Evolutionary conservation across 306 rosid genomes (phyloP), one percentile per base, ranked within the genome.

Genomic region (Lotus japonicus): DNA sequence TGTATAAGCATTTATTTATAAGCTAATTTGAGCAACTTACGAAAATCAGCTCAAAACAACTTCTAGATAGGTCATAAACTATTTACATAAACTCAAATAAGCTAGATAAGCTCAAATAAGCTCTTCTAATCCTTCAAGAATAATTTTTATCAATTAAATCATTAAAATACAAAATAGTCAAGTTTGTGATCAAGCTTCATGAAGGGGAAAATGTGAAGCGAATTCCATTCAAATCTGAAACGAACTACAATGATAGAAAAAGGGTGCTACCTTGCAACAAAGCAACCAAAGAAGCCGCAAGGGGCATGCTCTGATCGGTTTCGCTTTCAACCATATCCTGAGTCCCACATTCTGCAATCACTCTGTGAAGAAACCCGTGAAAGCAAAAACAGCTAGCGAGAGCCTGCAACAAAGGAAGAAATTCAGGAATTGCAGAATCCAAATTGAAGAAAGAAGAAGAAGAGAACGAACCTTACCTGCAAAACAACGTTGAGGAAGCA

Each of bases 401-500:
- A 73, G 95, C 94, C 98, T 90, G 83, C 23, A 79, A 58, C 38
- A 66, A 28, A 62, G 7, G 58, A 21, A 39, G 0, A 41, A 28
- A 28, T 28, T 1, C 33, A 31, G 36, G 36, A 2, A 1, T 31
- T 31, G 36, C 7, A 31, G 36, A 5, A 55, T 26, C n/a, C 26
- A 9, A 43, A 71, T 28, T 35, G 13, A 58, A 31, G 36, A 17
- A 66, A 70, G 66, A 36, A 31, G 18, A 21, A 11, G 53, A 49
- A 31, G 31, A 54, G 0, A 48, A 45, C 21, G 12, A 57, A 43
- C 1, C 0, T 15, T 46, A 92, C 95, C 96, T 92, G 97, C 66
- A 94, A 79, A 84, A 94, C 84, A 6, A 90, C 97, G 71, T 94
- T 88, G 35, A 94, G 86, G 52, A 86, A 94, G 23, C 97, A 94